Evolutionary conservation across 2,329 filamentous ascomycete genomes (phyloP), one percentile per base, ranked within the genome.

Genomic region (Alternaria incomplexa): DNA sequence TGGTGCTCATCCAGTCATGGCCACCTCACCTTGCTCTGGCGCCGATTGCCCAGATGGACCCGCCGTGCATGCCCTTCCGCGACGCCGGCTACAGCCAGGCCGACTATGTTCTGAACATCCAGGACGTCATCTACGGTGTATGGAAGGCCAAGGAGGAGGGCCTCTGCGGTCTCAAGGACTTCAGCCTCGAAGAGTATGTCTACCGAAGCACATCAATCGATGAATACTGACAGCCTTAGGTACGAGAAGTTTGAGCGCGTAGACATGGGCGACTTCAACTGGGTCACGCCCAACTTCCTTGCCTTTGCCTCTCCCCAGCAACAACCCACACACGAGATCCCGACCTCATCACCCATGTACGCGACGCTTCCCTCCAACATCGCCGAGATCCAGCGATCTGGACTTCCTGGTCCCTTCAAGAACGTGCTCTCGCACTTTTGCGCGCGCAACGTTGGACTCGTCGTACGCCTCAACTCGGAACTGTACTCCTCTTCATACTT

Each of bases 201-300:
- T 26, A 11, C 50, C 12, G 5, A 9, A 5, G 12, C 20, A 9
- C 20, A 1, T 10, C 12, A 8, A 4, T 10, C 10, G 5, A 36
- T n/a, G 7, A 43, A 9, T 28, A 56, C 74, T 78, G 63, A 79
- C 63, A 36, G 11, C 2, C n/a, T 15, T 61, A 89, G 87, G 64
- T 99, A 99, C 79, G 96, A 99, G 83, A 91, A 88, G 78, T 99
- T 89, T 74, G 96, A 99, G 83, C 88, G 96, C 62, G 96, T 99
- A 20, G 96, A 99, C 79, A 93, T 97, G 85, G 96, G 96, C 67
- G 96, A 99, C 83, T 99, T 99, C 90, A 99, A 99, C 87, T 99
- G 96, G 96, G 88, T 99, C 62, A 97, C 94, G 6, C 94, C 95
- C 9, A 86, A 94, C 76, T 99, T 99, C 83, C 87, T 99, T 55